phyloP scores from a whole-genome alignment of 2,329 filamentous ascomycete genomes.

The Lachnellula hyalina region DNA sequence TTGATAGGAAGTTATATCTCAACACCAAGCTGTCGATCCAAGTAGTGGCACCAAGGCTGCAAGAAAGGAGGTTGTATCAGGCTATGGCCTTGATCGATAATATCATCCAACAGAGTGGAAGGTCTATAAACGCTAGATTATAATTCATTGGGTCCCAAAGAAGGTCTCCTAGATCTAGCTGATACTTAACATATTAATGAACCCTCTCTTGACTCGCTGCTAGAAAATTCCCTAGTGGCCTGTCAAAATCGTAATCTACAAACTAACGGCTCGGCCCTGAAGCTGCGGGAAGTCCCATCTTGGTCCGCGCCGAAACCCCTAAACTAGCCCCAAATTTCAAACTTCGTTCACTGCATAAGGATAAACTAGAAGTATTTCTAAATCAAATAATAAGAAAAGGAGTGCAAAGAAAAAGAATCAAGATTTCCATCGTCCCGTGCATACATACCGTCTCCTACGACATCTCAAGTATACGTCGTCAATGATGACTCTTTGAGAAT shows the following conservation, averaged over 20 bases:
- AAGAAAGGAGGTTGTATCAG: conserved; percentile 26
- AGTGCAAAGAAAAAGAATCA: neutral
- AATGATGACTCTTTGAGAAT: neutral
- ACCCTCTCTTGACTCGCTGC: too few species aligned
- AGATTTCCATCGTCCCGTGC: too few species aligned
- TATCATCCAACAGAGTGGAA: conserved; percentile 6
- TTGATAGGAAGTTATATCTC: conserved; percentile 28
- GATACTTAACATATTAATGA: too few species aligned
- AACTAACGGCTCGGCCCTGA: too few species aligned
- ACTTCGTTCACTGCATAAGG: neutral
- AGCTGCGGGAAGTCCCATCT: too few species aligned
- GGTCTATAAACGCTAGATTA: conserved; percentile 12
- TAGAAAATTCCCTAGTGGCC: too few species aligned
- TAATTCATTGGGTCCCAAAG: neutral
- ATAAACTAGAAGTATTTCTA: neutral
- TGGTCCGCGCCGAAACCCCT: too few species aligned
- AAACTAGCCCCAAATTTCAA: too few species aligned
- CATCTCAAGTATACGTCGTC: too few species aligned
- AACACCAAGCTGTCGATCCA: conserved; percentile 27
- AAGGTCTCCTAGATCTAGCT: too few species aligned
- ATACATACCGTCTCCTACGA: too few species aligned
- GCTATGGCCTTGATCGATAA: conserved; percentile 28
- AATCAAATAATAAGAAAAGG: neutral
- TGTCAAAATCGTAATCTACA: too few species aligned
- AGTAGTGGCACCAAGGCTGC: conserved; percentile 27